phyloP scores from a whole-genome alignment of 176 grass and related monocot species.

The Eleusine indica region DNA sequence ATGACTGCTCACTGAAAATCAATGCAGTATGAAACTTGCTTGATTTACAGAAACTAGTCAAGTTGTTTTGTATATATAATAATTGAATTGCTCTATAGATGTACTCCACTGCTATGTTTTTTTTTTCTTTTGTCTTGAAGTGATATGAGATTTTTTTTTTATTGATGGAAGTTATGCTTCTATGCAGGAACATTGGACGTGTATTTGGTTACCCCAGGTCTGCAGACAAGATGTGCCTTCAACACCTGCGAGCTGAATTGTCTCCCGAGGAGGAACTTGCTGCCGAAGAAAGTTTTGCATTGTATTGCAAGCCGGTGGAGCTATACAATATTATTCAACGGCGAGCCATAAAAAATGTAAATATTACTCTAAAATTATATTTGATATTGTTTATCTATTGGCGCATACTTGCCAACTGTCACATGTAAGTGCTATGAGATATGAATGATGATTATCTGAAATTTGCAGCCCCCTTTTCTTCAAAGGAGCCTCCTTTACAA shows the following conservation, averaged over 20 bases:
- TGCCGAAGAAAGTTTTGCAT: slow-evolving; percentile 88
- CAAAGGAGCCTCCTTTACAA: slow-evolving; percentile 95
- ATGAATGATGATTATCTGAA: slow-evolving; percentile 20
- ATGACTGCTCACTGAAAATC: neutral
- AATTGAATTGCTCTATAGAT: neutral
- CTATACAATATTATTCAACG: slow-evolving; percentile 97
- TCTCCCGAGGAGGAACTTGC: slow-evolving; percentile 82
- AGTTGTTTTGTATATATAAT: slow-evolving; percentile 16
- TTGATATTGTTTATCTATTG: slow-evolving; percentile 5
- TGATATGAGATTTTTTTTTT: slow-evolving; percentile 1
- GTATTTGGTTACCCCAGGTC: slow-evolving; percentile 44
- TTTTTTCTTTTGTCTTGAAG: neutral
- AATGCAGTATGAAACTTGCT: slow-evolving; percentile 1
- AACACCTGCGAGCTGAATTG: slow-evolving; percentile 63
- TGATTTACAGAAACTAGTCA: slow-evolving; percentile 13
- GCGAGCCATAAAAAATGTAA: slow-evolving; percentile 77
- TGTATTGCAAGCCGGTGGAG: slow-evolving; percentile 97
- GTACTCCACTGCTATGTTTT: neutral
- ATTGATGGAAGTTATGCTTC: neutral
- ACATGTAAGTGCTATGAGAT: slow-evolving; percentile 36
- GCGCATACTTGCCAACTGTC: slow-evolving; percentile 13
- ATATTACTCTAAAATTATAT: neutral
- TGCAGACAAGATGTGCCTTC: slow-evolving; percentile 76
- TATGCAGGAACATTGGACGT: slow-evolving; percentile 53
- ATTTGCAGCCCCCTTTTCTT: slow-evolving; percentile 83